phyloP scores from a whole-genome alignment of 768 basidiomycete genomes.

The Filobasidium wieringae region DNA sequence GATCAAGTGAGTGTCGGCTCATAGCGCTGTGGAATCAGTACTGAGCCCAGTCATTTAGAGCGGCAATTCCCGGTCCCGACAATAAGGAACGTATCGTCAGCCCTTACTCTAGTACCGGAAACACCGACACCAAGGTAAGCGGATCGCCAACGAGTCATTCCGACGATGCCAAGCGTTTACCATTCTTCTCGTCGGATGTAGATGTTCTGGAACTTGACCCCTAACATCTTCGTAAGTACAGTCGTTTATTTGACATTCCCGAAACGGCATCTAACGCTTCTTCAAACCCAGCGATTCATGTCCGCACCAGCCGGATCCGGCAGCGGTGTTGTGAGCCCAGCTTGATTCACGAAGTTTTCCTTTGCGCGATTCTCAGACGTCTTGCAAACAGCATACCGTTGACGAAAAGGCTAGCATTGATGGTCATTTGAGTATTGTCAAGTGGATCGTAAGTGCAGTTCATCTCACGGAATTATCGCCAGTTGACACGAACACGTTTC shows the following conservation, averaged over 20 bases:
- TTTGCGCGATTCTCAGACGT: background rate
- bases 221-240: conserved; percentile 21
- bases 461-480: no score
- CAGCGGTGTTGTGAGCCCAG: conserved; percentile 16
- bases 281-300: conserved; percentile 24
- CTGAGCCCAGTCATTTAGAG: conserved; percentile 9
- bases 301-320: conserved; percentile 14
- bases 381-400: conserved; percentile 29
- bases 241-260: background rate
- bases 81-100: conserved; percentile 26
- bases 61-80: conserved; percentile 22
- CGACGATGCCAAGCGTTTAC: background rate
- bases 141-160: background rate
- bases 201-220: conserved; percentile 34
- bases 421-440: conserved; percentile 24
- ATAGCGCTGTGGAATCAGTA: background rate
- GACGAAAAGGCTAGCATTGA: conserved; percentile 33
- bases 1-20: conserved; percentile 24
- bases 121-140: background rate
- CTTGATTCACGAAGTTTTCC: background rate
- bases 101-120: conserved; percentile 27
- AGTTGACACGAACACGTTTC: no score
- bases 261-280: background rate
- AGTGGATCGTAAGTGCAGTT: no score
- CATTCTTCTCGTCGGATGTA: background rate